A percentile compares a stretch with the other conserved stretches of the same genome.
phyloP scores from a whole-genome alignment of 805 yeast genomes.

The Candida jianshihensis region DNA sequence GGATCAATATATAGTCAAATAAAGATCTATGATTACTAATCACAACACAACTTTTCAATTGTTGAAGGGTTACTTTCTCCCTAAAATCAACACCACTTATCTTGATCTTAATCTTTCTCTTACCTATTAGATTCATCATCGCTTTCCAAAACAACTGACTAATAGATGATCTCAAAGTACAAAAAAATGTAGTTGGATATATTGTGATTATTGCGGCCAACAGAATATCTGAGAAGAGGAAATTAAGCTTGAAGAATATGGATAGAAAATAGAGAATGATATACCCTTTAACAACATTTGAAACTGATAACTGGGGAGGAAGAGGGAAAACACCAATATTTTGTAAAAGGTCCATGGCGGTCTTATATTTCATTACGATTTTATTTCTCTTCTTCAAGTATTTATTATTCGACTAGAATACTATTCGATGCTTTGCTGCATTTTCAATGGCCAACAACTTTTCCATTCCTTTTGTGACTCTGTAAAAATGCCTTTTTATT shows the following conservation, averaged over 20 bases:
- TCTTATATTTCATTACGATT: neutral
- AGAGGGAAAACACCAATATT: constrained; percentile 19
- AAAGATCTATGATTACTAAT: constrained; percentile 60
- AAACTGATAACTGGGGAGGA: constrained; percentile 10
- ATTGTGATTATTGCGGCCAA: neutral
- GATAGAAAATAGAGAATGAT: constrained; percentile 11
- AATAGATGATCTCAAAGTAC: neutral
- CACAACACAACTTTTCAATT: constrained; percentile 28
- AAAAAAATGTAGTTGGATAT: neutral
- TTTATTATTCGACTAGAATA: no score
- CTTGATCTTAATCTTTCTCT: constrained; percentile 19
- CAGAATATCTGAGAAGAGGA: neutral
- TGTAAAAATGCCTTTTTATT: no score
- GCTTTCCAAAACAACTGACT: constrained; percentile 14
- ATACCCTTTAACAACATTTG: neutral
- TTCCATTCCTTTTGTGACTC: no score
- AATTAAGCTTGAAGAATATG: neutral
- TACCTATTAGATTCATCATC: constrained; percentile 16
- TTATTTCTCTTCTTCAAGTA: no score
- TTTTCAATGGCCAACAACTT: no score
- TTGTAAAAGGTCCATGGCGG: constrained; percentile 5
- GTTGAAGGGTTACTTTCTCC: constrained; percentile 12
- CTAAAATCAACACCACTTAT: constrained; percentile 21
- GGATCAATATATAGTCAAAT: constrained; percentile 57
- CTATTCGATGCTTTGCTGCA: no score